Evolutionary conservation across 2,329 filamentous ascomycete genomes (phyloP), one percentile per base, ranked within the genome.

Genomic region (Neurospora sp.): DNA sequence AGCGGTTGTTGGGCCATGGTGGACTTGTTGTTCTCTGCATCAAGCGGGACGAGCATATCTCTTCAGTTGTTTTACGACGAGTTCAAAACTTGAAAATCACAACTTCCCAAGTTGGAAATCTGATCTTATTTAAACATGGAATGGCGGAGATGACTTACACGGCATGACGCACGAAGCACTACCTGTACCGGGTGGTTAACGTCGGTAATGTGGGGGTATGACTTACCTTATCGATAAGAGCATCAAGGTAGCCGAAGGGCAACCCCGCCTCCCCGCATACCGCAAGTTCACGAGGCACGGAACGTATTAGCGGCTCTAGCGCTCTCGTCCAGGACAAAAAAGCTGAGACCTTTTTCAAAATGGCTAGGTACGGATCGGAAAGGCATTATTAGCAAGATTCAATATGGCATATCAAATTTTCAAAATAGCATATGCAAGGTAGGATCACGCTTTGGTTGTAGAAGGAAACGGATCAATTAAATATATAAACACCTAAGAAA

Each of bases 1-100:
- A 75, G 73, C 57, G n/a, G 10, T 46, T 46, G 43, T 46, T 46
- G 43, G 17, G 19, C 19, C 46, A 57, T 57, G 46, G 46, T 33
- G 6, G 23, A 17, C 28, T 17, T 17, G 23, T 6, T 41, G 40
- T 28, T 57, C 23, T 28, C 23, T 57, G 46, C 10, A 12, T 46
- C n/a, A 23, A 46, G 41, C 19, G 19, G 46, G 11, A 15, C 46
- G 23, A 57, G 23, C 23, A 33, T 62, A 1, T 62, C 8, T 36
- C 52, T 33, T 28, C 3, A 28, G 28, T 28, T 62, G 46, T 28
- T 28, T 8, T 12, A 12, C 11, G 11, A 12, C 11, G 19, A 36
- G 6, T 8, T 33, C 23, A 28, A 36, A 62, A 36, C 52, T 52
- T 17, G 23, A 10, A 62, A 33, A 15, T 17, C 3, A 62, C 1